Evolutionary conservation across 129 eudicot genomes (phyloP).

Genomic region (Lactuca sativa): DNA sequence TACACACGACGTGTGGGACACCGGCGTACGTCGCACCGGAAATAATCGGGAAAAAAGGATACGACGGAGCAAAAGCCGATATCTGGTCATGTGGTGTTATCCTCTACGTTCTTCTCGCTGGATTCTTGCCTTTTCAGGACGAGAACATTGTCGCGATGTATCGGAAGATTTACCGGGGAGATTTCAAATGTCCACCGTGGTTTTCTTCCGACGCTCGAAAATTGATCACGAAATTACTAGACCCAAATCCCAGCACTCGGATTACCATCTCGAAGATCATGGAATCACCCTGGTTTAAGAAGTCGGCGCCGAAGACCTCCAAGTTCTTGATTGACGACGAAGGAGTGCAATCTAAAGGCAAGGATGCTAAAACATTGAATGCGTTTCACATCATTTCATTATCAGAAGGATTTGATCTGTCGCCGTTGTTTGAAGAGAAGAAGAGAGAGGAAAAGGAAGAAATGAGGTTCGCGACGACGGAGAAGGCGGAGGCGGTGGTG

Average conservation of each 20-base stretch:
- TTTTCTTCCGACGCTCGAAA: constrained; percentile 61
- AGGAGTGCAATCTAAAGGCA: constrained; percentile 14
- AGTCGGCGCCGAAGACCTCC: constrained; percentile 38
- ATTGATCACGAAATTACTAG: constrained; percentile 59
- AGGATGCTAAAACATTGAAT: constrained; percentile 54
- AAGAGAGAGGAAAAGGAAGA: constrained; percentile 55
- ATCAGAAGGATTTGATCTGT: constrained; percentile 81
- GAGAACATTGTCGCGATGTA: constrained; percentile 42
- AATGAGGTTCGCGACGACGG: constrained; percentile 71
- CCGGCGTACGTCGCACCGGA: constrained; percentile 48
- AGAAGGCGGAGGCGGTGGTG: constrained; percentile 65
- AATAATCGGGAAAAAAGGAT: constrained; percentile 39
- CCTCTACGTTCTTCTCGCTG: constrained; percentile 36
- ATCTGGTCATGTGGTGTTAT: constrained; percentile 45
- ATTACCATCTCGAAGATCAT: constrained; percentile 57
- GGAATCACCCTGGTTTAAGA: constrained; percentile 68
- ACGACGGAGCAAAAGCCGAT: constrained; percentile 44
- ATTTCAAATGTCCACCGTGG: constrained; percentile 96
- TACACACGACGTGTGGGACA: constrained; percentile 42
- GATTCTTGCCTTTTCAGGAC: constrained; percentile 40
- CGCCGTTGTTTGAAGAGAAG: constrained; percentile 79
- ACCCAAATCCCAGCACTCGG: constrained; percentile 73
- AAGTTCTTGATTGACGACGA: constrained; percentile 41
- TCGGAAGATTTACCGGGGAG: constrained; percentile 38
- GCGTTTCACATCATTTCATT: constrained; percentile 89